phyloP scores from a whole-genome alignment of 495 filamentous ascomycete genomes.

The Aspergillus indologenus region DNA sequence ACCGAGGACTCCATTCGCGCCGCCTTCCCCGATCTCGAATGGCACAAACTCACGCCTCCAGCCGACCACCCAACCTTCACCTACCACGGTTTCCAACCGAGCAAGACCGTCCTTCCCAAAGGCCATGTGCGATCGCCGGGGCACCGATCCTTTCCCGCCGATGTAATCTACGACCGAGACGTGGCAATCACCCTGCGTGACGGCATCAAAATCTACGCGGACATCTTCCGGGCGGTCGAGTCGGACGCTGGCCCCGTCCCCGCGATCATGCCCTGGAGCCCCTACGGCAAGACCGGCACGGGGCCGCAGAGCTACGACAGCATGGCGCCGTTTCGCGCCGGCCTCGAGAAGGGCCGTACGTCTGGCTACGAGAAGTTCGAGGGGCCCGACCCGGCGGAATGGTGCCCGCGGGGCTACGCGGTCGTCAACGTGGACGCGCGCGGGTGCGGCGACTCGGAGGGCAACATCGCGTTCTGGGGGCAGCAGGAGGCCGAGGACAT shows the following conservation, averaged over 20 bases:
- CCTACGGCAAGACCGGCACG: slow-evolving; percentile 32
- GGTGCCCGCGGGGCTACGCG: slow-evolving; percentile 38
- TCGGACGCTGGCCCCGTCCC: slow-evolving; percentile 20
- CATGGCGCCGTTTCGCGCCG: slow-evolving; percentile 18
- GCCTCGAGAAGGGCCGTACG: slow-evolving; percentile 16
- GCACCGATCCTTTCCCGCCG: slow-evolving; percentile 4
- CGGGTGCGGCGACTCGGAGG: slow-evolving; percentile 33
- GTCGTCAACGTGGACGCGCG: slow-evolving; percentile 40
- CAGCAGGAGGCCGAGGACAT: slow-evolving; percentile 20
- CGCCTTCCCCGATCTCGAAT: background rate
- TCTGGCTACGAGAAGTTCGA: slow-evolving; percentile 38
- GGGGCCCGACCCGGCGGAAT: slow-evolving; percentile 40
- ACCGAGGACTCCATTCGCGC: background rate
- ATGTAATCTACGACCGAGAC: slow-evolving; percentile 16
- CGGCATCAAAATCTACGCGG: slow-evolving; percentile 20
- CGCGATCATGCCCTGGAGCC: slow-evolving; percentile 32
- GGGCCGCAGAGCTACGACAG: slow-evolving; percentile 16
- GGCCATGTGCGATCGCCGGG: slow-evolving; percentile 11
- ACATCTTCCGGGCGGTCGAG: slow-evolving; percentile 28
- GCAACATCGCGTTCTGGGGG: slow-evolving; percentile 25
- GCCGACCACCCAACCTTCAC: background rate
- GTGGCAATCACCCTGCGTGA: slow-evolving; percentile 16
- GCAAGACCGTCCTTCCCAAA: slow-evolving; percentile 5
- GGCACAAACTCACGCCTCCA: background rate
- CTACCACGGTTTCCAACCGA: slow-evolving; percentile 9